Percentiles rank a stretch among this genome's conserved stretches.
Evolutionary conservation across 2,329 filamentous ascomycete species (phyloP).

Genomic region (Ceratocystis huliohia): DNA sequence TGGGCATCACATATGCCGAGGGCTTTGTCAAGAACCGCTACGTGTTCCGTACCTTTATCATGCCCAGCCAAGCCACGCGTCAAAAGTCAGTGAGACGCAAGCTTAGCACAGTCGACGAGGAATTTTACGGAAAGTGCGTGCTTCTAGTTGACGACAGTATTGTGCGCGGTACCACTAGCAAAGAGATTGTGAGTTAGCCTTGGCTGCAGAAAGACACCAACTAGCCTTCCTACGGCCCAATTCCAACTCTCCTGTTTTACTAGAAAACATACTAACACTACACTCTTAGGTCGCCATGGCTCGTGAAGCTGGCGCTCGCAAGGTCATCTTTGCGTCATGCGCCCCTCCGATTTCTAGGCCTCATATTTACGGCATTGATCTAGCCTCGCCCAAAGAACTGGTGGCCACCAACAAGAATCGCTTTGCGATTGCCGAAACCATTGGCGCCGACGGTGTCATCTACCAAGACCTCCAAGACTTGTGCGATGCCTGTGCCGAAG

Average conservation of each 20-base stretch:
- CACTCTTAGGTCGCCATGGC: slow-evolving; percentile 48
- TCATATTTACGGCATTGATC: slow-evolving; percentile 53
- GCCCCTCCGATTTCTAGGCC: slow-evolving; percentile 72
- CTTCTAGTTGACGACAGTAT: slow-evolving; percentile 82
- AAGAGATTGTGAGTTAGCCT: slow-evolving; percentile 32
- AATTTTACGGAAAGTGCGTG: slow-evolving; percentile 71
- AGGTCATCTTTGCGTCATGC: slow-evolving; percentile 73
- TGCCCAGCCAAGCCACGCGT: slow-evolving; percentile 59
- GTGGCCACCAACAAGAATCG: slow-evolving; percentile 32
- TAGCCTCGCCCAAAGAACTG: slow-evolving; percentile 33
- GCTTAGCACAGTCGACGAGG: slow-evolving; percentile 71
- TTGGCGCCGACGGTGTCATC: slow-evolving; percentile 42
- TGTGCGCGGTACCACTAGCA: slow-evolving; percentile 67
- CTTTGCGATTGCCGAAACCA: slow-evolving; percentile 33
- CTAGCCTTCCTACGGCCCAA: too few relatives aligned
- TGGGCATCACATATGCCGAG: slow-evolving; percentile 65
- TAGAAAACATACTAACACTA: neutral
- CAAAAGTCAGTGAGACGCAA: slow-evolving; percentile 84
- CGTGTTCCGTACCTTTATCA: slow-evolving; percentile 73
- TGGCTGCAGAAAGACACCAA: too few relatives aligned
- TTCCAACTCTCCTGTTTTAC: too few relatives aligned
- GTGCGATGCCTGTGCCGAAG: slow-evolving; percentile 63
- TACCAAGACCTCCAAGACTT: slow-evolving; percentile 56
- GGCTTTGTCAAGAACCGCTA: slow-evolving; percentile 86
- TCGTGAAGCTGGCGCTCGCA: slow-evolving; percentile 66